Evolutionary conservation across 306 rosid genomes (phyloP), one percentile per base, ranked within the genome.

Genomic region (Canavalia ensiformis): DNA sequence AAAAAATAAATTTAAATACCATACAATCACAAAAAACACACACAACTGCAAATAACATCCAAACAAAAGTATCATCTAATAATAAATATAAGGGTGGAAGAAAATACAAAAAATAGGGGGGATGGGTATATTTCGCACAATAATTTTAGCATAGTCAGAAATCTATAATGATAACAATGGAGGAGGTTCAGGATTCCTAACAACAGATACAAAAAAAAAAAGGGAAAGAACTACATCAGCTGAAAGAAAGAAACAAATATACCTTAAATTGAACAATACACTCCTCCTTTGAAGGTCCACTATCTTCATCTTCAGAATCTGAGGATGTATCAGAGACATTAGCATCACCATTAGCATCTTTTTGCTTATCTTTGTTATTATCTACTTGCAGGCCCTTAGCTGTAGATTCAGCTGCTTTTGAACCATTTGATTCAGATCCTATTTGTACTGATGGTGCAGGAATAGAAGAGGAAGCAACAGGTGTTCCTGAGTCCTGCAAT

Each of bases 241-340:
- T 62, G 33, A 76, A 67, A 57, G 18, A 74, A 78, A 80, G 77
- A 25, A 29, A 78, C 42, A 70, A 64, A 68, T 47, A 66, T 75
- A 95, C 99, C 99, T 93, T 95, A 76, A 95, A 95, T 78, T 95
- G 98, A 76, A 77, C 84, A 31, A 93, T 86, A 58, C 97, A 77
- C 85, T 93, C 97, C 88, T 95, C 99, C 85, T 91, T 95, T 28
- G 97, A 88, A 46, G 96, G 94, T 54, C 96, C 98, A 84, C 88
- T 90, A 55, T 91, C 94, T 65, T 86, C 90, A 49, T 93, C 99
- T 85, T 93, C 99, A 11, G 98, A 95, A 84, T 95, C 99, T 49
- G 99, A 95, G 51, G 98, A 92, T 58, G 96, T 86, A 78, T 95
- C 98, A 51, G 98, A 89, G 83, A 69, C 56, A 58, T 87, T 90